These are phyloP conservation scores for Narthecium ossifragum DNA, from an alignment of 106 monocot species.

Conservation along the genomic window DNA sequence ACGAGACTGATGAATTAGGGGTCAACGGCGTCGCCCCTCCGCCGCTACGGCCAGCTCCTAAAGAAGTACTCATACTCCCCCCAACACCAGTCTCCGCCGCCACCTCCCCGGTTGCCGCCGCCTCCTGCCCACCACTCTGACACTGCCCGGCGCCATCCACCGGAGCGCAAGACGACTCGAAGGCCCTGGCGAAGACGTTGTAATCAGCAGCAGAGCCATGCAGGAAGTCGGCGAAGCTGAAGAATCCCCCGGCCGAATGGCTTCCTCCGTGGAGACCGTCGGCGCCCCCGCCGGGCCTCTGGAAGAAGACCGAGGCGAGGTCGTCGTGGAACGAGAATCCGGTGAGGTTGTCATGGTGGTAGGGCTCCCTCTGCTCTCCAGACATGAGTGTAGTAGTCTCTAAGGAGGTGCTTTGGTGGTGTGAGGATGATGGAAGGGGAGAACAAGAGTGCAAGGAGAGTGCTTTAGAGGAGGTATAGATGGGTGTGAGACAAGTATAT, in stretches of 20 bases:
- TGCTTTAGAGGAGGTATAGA: too few species aligned
- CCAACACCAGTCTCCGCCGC: slow-evolving; percentile 4
- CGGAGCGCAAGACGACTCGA: slow-evolving; percentile 21
- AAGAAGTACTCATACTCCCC: background rate
- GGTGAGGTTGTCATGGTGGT: slow-evolving; percentile 7
- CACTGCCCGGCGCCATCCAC: background rate
- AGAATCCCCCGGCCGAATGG: background rate
- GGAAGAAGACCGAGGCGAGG: slow-evolving; percentile 17
- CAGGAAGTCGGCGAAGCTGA: slow-evolving; percentile 26
- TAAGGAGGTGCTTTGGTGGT: background rate
- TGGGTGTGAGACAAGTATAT: background rate
- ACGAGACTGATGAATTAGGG: slow-evolving; percentile 73
- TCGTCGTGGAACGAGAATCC: slow-evolving; percentile 18
- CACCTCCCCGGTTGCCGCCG: slow-evolving; percentile 4
- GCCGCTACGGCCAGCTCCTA: background rate
- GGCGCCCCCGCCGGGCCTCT: background rate
- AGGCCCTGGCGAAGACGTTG: slow-evolving; percentile 17
- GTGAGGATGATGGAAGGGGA: slow-evolving; percentile 5
- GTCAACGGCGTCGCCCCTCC: slow-evolving; percentile 28
- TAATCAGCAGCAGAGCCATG: slow-evolving; percentile 25
- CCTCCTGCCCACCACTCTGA: background rate
- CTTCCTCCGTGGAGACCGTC: background rate
- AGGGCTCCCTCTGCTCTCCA: slow-evolving; percentile 29
- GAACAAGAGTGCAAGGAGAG: slow-evolving; percentile 4
- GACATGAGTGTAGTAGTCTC: slow-evolving; percentile 15